Evolutionary conservation across 331 rosid genomes (phyloP).

Genomic region (Malus hybrid): DNA sequence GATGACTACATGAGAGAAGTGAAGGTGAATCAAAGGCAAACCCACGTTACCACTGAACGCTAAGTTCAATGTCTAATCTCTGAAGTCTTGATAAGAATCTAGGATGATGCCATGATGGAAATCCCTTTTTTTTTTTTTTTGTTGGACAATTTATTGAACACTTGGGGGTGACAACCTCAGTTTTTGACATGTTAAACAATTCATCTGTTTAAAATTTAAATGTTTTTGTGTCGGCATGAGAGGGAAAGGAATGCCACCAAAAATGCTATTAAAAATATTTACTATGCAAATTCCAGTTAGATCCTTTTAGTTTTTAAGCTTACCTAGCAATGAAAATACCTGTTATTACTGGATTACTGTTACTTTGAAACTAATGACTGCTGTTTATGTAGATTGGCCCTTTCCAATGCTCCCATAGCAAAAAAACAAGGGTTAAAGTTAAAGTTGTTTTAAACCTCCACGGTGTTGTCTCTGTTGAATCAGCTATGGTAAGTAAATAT

Average conservation of each 20-base stretch:
- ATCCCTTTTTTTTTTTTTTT: background rate
- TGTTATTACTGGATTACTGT: background rate
- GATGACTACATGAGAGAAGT: background rate
- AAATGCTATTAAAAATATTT: background rate
- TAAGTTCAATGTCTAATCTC: background rate
- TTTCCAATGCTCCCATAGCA: slow-evolving; percentile 45
- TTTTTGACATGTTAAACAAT: background rate
- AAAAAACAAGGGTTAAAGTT: slow-evolving; percentile 66
- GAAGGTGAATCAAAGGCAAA: background rate
- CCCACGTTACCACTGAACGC: background rate
- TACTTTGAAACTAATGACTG: background rate
- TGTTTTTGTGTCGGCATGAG: background rate
- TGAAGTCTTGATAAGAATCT: background rate
- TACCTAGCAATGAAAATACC: background rate
- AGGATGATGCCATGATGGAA: background rate
- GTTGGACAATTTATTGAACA: background rate
- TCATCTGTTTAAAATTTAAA: background rate
- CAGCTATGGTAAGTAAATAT: slow-evolving; percentile 61
- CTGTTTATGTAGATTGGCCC: slow-evolving; percentile 70
- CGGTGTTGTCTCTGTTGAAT: slow-evolving; percentile 71
- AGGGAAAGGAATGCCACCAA: background rate
- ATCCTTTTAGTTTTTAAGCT: background rate
- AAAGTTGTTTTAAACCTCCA: slow-evolving; percentile 70
- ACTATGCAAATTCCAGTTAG: background rate
- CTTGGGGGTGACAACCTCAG: background rate